Conservation (phyloP, 345 rosid species). For the Syzygium jambos region DNA sequence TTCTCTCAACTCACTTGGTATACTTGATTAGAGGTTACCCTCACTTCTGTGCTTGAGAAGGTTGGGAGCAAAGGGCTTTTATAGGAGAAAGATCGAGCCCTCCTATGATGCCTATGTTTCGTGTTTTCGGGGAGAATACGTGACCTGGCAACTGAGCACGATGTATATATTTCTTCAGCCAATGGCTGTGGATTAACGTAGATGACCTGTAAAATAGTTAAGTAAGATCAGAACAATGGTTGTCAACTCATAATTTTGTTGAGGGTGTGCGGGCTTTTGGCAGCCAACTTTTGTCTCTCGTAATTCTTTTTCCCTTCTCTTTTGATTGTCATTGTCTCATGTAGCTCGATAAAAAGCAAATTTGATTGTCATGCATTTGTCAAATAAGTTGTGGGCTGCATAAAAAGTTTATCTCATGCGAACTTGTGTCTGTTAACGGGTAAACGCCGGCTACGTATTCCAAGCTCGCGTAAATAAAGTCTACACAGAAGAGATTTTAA, state of each 20-base stretch:
- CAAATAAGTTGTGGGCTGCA: neutral
- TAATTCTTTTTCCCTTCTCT: neutral
- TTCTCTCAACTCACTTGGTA: neutral
- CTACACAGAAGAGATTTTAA: neutral
- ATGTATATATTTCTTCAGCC: neutral
- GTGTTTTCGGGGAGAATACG: neutral
- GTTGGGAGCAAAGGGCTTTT: neutral
- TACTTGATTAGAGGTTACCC: neutral
- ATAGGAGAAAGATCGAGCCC: neutral
- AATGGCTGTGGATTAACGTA: neutral
- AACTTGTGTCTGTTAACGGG: neutral
- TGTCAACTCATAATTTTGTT: neutral
- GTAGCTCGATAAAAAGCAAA: neutral
- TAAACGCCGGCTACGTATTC: neutral
- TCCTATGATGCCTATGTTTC: neutral
- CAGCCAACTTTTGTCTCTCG: neutral
- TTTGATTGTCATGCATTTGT: neutral
- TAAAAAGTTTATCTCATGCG: neutral
- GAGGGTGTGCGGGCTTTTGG: neutral
- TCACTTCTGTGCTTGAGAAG: neutral
- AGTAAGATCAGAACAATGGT: neutral
- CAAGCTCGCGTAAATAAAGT: neutral
- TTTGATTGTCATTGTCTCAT: neutral
- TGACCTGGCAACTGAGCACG: neutral
- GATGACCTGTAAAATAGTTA: neutral